Base-by-base conservation (phyloP, 345 rosid species). In the Populus pruinosa region DNA sequence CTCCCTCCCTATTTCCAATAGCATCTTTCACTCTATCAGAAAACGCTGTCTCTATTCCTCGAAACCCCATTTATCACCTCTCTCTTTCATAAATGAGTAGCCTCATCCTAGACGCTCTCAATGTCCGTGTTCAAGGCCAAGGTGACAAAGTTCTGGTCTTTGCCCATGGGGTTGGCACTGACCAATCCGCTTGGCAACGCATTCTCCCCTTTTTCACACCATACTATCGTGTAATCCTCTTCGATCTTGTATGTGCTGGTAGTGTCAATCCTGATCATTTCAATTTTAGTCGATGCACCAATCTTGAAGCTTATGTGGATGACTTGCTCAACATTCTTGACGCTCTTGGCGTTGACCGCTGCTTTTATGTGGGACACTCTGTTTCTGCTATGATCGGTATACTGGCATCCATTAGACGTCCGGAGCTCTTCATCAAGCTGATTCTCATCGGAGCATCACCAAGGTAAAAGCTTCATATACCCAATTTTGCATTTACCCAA, bases 331-430 rank as follows among this genome's bases (percentile, higher is more conserved):
- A 74, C 85, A 92, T 95, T 64, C 89, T 95, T 2, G 93, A 92
- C 74, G 82, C 91, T 3, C 90, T 91, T 39, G 79, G 91, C 27
- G 87, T 95, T 67, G 83, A 83, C 0, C 85, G 82, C 2, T 93
- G 98, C 29, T 87, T 85, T 49, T 92, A 89, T 27, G 90, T 95
- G 0, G 99, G 99, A 2, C 99, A 92, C 87, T 95, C 99, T 4
- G 85, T 92, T 68, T 95, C 99, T 9, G 96, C 96, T 39, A 95
- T 89, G 99, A 86, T 92, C 63, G 98, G 98, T 12, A 86, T 91
- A 73, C 53, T 93, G 1, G 99, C 99, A 23, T 88, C 99, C 68
- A 88, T 91, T 71, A 88, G 91, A 47, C 91, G 97, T 36, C 98
- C 97, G 2, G 82, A 88, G 25, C 94, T 95, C 79, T 93, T 95